phyloP scores from a whole-genome alignment of 441 rosid species.

The Capsella rubella region DNA sequence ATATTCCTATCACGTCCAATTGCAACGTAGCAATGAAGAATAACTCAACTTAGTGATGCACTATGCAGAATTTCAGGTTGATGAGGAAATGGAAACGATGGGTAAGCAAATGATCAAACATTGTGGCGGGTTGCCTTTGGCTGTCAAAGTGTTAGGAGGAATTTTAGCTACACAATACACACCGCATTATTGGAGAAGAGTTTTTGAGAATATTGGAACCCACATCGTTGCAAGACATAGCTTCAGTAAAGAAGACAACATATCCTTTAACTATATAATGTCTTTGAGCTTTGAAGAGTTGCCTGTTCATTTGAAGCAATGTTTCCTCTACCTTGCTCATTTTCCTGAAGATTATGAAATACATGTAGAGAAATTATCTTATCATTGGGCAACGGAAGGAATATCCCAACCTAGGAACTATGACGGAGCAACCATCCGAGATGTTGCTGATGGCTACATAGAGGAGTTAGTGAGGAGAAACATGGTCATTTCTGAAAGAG shows the following conservation, averaged over 20 bases:
- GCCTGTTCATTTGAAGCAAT: background rate
- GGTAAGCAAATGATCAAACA: constrained; percentile 26
- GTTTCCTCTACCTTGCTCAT: background rate
- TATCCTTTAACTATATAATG: background rate
- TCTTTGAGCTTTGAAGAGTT: background rate
- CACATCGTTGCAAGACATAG: background rate
- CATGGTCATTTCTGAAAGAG: background rate
- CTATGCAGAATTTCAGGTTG: background rate
- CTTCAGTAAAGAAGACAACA: background rate
- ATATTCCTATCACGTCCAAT: background rate
- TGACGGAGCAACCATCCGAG: background rate
- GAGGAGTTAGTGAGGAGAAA: background rate
- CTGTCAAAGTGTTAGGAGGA: constrained; percentile 28
- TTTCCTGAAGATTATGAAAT: background rate
- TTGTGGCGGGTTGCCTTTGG: constrained; percentile 39
- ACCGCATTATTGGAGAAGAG: background rate
- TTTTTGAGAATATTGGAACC: background rate
- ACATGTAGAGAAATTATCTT: accelerated
- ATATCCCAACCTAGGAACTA: background rate
- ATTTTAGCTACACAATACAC: constrained; percentile 19
- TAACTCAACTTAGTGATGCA: background rate
- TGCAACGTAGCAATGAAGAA: too few relatives aligned
- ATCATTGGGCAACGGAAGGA: background rate
- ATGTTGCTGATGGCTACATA: background rate
- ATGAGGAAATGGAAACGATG: constrained; percentile 12